These are phyloP conservation scores for Gelatoporia subvermispora DNA, from an alignment of 768 basidiomycete genomes.

Conservation along the genomic window DNA sequence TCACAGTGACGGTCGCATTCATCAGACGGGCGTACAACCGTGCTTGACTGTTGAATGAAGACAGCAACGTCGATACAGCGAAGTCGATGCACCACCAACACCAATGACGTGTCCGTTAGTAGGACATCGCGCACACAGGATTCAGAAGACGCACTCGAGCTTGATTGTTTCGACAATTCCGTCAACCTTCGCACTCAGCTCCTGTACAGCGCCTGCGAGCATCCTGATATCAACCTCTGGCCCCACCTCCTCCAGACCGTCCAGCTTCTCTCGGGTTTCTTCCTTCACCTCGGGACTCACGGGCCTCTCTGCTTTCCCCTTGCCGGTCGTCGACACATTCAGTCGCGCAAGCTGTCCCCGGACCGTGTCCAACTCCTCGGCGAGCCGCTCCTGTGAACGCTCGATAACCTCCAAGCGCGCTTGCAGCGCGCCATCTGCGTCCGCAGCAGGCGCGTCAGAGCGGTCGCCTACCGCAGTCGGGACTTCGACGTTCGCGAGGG, in stretches of 20 bases:
- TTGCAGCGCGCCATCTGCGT: slow-evolving; percentile 15
- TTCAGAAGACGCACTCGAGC: slow-evolving; percentile 27
- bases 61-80: not conserved
- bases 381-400: slow-evolving; percentile 28
- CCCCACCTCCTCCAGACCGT: not conserved
- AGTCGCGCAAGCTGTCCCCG: slow-evolving; percentile 19
- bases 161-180: slow-evolving; percentile 26
- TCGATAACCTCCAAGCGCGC: slow-evolving; percentile 29
- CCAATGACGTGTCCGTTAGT: not conserved
- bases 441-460: not conserved
- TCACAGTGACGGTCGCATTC: slow-evolving; percentile 29
- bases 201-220: slow-evolving; percentile 22
- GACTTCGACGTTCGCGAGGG: slow-evolving; percentile 25
- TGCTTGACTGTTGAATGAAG: slow-evolving; percentile 25
- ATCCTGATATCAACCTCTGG: slow-evolving; percentile 13
- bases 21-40: slow-evolving; percentile 33
- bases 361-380: slow-evolving; percentile 27
- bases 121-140: not conserved
- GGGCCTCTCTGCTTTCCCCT: not conserved
- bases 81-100: too few species aligned
- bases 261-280: not conserved
- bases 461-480: not conserved
- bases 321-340: slow-evolving; percentile 3
- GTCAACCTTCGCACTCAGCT: slow-evolving; percentile 32
- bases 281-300: slow-evolving; percentile 3